A percentile compares a stretch with the other conserved stretches of the same genome.
Conservation (phyloP, 768 basidiomycete genomes). For the Sporobolomyces phaffii region DNA sequence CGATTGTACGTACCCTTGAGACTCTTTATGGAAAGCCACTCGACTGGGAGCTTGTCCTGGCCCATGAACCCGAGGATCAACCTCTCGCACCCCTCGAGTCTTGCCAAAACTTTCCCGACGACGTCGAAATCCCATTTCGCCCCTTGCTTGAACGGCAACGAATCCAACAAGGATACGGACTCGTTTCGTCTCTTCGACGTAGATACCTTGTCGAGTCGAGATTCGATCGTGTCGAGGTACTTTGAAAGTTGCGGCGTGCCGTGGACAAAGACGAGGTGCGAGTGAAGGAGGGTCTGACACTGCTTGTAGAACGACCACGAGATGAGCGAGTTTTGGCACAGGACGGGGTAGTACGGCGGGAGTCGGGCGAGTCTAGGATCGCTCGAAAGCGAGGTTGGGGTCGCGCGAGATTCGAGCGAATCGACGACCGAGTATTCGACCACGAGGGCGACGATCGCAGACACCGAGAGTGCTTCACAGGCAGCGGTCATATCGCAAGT, state of each 20-base stretch:
- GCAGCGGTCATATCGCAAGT: not conserved
- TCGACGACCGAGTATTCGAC: not conserved
- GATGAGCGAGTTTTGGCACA: not conserved
- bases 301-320: not conserved
- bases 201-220: too few relatives aligned
- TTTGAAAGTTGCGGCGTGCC: not conserved
- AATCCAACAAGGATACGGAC: not conserved
- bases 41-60: not conserved
- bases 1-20: not conserved
- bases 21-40: not conserved
- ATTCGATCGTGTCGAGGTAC: not conserved
- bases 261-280: not conserved
- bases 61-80: not conserved
- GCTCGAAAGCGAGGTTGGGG: not conserved
- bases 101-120: not conserved
- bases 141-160: not conserved
- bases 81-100: not conserved
- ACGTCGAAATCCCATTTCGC: slow-evolving; percentile 1
- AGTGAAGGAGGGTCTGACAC: not conserved
- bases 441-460: not conserved
- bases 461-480: not conserved
- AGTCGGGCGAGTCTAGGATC: not conserved
- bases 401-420: too few relatives aligned
- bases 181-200: not conserved
- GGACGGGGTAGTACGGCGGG: not conserved